Conservation (phyloP, 2,329 filamentous ascomycete species). For the Calonectria hawksworthii region DNA sequence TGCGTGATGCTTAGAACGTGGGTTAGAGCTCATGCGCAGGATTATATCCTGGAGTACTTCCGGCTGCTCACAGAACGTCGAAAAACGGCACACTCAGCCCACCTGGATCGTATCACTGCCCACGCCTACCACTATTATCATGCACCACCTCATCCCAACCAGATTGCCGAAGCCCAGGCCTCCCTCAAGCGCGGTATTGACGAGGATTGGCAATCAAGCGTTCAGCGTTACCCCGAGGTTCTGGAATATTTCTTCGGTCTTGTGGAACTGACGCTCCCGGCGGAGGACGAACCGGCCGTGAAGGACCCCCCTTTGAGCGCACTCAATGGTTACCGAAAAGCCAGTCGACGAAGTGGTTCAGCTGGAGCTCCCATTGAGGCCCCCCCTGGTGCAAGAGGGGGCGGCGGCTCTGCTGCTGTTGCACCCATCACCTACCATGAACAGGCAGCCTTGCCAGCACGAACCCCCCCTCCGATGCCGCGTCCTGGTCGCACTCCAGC, state of each 20-base stretch:
- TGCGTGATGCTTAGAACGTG: slow-evolving; percentile 62
- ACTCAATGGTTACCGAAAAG: slow-evolving; percentile 63
- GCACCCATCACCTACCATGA: slow-evolving; percentile 45
- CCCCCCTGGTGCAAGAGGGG: background rate
- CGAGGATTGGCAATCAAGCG: slow-evolving; percentile 82
- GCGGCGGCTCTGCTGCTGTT: slow-evolving; percentile 42
- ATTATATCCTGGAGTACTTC: slow-evolving; percentile 78
- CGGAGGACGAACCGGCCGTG: slow-evolving; percentile 71
- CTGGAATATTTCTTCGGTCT: slow-evolving; percentile 84
- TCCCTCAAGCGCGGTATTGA: slow-evolving; percentile 81
- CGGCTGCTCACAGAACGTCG: slow-evolving; percentile 72
- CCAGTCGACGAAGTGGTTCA: slow-evolving; percentile 55
- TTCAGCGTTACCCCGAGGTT: slow-evolving; percentile 84
- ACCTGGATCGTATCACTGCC: slow-evolving; percentile 68
- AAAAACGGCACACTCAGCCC: slow-evolving; percentile 67
- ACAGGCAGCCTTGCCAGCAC: slow-evolving; percentile 41
- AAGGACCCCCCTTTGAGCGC: slow-evolving; percentile 72
- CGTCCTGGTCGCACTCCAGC: slow-evolving; percentile 45
- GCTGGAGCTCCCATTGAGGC: slow-evolving; percentile 50
- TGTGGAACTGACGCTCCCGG: slow-evolving; percentile 75
- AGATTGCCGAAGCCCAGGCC: slow-evolving; percentile 75
- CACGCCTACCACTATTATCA: slow-evolving; percentile 72
- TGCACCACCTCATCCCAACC: slow-evolving; percentile 69
- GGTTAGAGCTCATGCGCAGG: slow-evolving; percentile 76
- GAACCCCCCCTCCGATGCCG: slow-evolving; percentile 45